Evolutionary conservation across 169 alveolate genomes (phyloP), one percentile per base, ranked within the genome.

Genomic region (Babesia ovata): DNA sequence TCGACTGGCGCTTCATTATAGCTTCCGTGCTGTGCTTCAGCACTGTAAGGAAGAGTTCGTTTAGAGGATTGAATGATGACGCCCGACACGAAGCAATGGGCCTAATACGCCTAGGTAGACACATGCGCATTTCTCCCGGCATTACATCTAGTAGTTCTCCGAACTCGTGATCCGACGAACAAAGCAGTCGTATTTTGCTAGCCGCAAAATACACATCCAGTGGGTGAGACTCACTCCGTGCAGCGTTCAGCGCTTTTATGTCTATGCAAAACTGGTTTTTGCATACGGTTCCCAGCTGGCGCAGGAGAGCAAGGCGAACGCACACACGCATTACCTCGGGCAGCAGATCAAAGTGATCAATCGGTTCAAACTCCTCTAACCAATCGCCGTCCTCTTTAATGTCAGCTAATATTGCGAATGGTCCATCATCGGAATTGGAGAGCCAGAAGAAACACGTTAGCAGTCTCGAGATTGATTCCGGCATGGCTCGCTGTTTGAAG

Each of bases 81-180:
- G 69, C n/a, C 28, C 66, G 73, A 11, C 69, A 53, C n/a, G 67
- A 28, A n/a, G 70, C 50, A 13, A 57, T 57, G 29, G 70, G 67
- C 21, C 54, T 54, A 4, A 57, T 56, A 0, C 49, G 45, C 12
- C 73, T n/a, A 4, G 71, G 65, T n/a, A 63, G 57, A 65, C 73
- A 63, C 50, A 58, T 33, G 28, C 60, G 50, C 33, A 70, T 11
- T 17, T 70, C 78, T 7, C 28, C 36, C 7, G 87, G 69, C 12
- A 71, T 75, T 7, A 24, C 33, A 60, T 33, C 61, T 17, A 79
- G 70, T 59, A 79, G 29, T 13, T 60, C 75, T 1, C 87, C 87
- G n/a, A 79, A 66, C 54, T 48, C 70, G 46, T 54, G 48, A 17
- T 44, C 66, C n/a, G 33, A 3, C n/a, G 61, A 46, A 17, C 74